Evolutionary conservation across 1,284 basidiomycete genomes (phyloP), one percentile per base, ranked within the genome.

Genomic region (Cronartium ribicola): DNA sequence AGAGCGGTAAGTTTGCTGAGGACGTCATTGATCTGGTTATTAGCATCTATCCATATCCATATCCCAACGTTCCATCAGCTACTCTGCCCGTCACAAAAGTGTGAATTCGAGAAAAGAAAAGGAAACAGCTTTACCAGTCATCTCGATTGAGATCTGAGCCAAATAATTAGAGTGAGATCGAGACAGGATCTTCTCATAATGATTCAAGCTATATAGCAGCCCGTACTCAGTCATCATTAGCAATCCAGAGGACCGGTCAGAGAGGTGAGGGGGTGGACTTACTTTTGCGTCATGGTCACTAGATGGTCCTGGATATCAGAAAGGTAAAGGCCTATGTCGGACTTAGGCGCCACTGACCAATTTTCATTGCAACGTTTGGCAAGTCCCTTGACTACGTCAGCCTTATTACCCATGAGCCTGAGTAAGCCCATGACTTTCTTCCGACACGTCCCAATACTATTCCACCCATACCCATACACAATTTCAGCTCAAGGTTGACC

Each of bases 391-490:
- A 99, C 96, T 76, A 99, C 96, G 81, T 99, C 96, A 62, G 96
- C 96, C 84, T 99, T 99, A 84, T 96, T 98, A 48, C 96, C 96
- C 95, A 99, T 98, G 68, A 98, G 84, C 5, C 86, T 81, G 66
- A 99, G 83, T 48, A 99, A 83, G 40, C 96, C 96, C 96, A 99
- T 98, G 79, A 99, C 96, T 83, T 99, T 99, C 84, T 98, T 98
- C 66, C 96, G 87, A 81, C 96, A 98, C 0, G 93, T 97, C 59
- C 96, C 96, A 79, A 98, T 99, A 76, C 94, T 88, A 80, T n/a
- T 51, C 48, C 17, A 44, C 6, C 20, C 40, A 65, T 20, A 66
- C 8, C 41, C n/a, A 46, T 13, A 36, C 29, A 29, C 22, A 36
- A 48, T 17, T 13, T 66, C 14, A n/a, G 17, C 36, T 39, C 20